phyloP scores from a whole-genome alignment of 169 alveolate genomes.

The Plasmodium berghei region DNA sequence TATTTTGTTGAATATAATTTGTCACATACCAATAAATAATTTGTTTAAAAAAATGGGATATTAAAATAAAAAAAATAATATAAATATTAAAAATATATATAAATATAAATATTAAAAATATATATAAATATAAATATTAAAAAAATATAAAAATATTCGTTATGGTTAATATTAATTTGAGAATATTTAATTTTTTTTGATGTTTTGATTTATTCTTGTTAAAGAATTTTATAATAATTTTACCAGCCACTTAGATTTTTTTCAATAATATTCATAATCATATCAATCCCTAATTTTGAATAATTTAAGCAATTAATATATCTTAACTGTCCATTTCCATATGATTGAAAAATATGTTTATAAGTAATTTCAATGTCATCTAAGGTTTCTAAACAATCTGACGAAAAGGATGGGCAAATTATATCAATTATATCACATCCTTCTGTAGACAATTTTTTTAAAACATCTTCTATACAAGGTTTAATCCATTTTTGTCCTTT shows the following conservation, averaged over 20 bases:
- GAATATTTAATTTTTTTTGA: too few species aligned
- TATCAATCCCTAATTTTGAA: constrained; percentile 54
- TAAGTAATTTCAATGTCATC: constrained; percentile 60
- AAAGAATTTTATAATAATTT: too few species aligned
- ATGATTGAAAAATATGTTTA: constrained; percentile 18
- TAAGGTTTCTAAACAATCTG: constrained; percentile 68
- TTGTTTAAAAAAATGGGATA: too few species aligned
- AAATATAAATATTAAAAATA: too few species aligned
- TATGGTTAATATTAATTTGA: too few species aligned
- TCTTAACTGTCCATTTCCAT: constrained; percentile 47
- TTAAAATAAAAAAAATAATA: too few species aligned
- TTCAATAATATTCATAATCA: constrained; percentile 44
- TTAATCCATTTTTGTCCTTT: constrained; percentile 60
- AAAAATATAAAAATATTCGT: too few species aligned
- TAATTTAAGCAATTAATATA: constrained; percentile 61
- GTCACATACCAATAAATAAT: too few species aligned
- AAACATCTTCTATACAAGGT: constrained; percentile 56
- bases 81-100: too few species aligned
- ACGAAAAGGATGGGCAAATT: constrained; percentile 70
- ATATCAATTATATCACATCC: constrained; percentile 34
- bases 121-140: too few species aligned
- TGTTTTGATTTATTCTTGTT: too few species aligned
- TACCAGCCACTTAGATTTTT: constrained; percentile 55
- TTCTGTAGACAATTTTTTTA: constrained; percentile 32
- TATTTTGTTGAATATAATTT: too few species aligned